Evolutionary conservation across 192 early-diverging fungal genomes (phyloP).

Genomic region (Backusella mclennaniae): DNA sequence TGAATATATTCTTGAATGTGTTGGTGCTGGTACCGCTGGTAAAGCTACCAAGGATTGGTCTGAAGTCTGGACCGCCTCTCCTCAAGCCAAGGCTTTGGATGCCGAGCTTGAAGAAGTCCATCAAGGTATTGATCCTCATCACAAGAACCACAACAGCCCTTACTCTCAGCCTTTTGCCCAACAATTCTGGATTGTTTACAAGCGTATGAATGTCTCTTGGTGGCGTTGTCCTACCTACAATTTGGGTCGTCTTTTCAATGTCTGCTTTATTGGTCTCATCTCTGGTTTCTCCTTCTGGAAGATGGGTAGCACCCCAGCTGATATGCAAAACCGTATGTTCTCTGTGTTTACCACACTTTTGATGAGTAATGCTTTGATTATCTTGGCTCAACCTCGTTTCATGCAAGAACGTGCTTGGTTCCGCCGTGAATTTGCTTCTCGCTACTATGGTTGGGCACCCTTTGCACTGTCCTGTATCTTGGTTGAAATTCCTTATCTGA

Average conservation of each 20-base stretch:
- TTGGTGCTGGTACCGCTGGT: conserved; percentile 65
- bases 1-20: conserved; percentile 83
- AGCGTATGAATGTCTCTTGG: conserved; percentile 63
- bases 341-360: conserved; percentile 69
- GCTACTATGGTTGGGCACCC: conserved; percentile 67
- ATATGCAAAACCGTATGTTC: conserved; percentile 68
- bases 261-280: conserved; percentile 54
- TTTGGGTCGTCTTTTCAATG: conserved; percentile 61
- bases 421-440: conserved; percentile 63
- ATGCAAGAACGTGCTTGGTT: conserved; percentile 66
- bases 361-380: conserved; percentile 65
- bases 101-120: conserved; percentile 55
- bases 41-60: conserved; percentile 63
- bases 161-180: conserved; percentile 42
- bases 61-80: conserved; percentile 65
- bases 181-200: conserved; percentile 61
- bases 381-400: conserved; percentile 66
- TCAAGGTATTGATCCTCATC: conserved; percentile 26
- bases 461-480: conserved; percentile 63
- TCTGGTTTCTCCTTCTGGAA: conserved; percentile 77
- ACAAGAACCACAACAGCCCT: conserved; percentile 31
- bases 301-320: conserved; percentile 48
- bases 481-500: conserved; percentile 69
- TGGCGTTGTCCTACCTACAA: conserved; percentile 79
- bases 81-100: conserved; percentile 40